phyloP scores from a whole-genome alignment of 2,329 filamentous ascomycete species.

The Trichoderma lentiforme region DNA sequence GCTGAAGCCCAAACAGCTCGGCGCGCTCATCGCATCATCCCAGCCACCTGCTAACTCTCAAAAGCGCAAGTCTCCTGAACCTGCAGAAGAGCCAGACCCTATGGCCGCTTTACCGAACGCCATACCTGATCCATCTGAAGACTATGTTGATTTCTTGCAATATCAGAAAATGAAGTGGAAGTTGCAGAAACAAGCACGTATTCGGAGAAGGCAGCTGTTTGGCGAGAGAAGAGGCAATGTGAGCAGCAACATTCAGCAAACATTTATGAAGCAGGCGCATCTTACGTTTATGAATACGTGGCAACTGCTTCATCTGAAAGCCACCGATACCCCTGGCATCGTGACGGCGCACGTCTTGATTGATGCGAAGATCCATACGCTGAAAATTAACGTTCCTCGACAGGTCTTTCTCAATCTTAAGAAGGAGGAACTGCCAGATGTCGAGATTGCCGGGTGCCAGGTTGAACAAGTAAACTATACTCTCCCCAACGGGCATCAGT shows the following conservation, averaged over 20 bases:
- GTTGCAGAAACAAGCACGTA: slow-evolving; percentile 86
- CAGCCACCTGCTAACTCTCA: slow-evolving; percentile 45
- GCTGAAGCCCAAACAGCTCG: slow-evolving; percentile 60
- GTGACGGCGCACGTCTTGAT: slow-evolving; percentile 89
- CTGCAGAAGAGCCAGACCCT: slow-evolving; percentile 66
- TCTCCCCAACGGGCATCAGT: slow-evolving; percentile 90
- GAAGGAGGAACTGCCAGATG: slow-evolving; percentile 79
- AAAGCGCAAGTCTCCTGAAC: slow-evolving; percentile 73
- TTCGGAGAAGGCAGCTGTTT: slow-evolving; percentile 84
- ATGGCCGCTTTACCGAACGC: slow-evolving; percentile 76
- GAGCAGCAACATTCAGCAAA: slow-evolving; percentile 58
- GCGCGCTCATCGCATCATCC: slow-evolving; percentile 55
- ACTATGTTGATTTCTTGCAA: slow-evolving; percentile 83
- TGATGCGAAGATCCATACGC: slow-evolving; percentile 81
- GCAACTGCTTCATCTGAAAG: slow-evolving; percentile 86
- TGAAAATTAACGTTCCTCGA: slow-evolving; percentile 86
- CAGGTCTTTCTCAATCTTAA: slow-evolving; percentile 92
- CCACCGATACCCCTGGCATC: slow-evolving; percentile 79
- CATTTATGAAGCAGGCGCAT: slow-evolving; percentile 90
- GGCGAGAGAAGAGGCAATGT: slow-evolving; percentile 66
- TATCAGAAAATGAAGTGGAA: slow-evolving; percentile 99
- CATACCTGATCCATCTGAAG: slow-evolving; percentile 80
- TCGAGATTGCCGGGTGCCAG: slow-evolving; percentile 78
- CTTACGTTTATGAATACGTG: slow-evolving; percentile 86
- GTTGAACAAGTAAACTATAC: slow-evolving; percentile 94